phyloP scores from a whole-genome alignment of 306 rosid species.

The Alnus glutinosa region DNA sequence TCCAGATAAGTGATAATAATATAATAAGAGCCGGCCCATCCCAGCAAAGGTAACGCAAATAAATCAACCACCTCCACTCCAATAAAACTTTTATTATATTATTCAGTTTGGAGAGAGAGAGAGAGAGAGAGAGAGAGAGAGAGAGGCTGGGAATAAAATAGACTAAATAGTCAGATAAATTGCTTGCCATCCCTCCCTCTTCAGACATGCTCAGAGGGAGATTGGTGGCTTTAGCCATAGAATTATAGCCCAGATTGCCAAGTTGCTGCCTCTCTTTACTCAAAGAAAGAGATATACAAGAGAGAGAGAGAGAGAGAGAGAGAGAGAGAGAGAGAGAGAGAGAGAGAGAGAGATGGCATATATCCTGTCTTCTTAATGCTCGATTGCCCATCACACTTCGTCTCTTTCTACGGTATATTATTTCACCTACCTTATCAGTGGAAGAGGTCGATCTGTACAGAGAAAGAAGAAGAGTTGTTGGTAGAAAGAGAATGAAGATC shows the following conservation, averaged over 20 bases:
- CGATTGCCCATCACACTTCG: conserved; percentile 53
- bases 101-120: conserved; percentile 1
- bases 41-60: not conserved
- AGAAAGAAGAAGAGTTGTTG: not conserved
- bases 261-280: conserved; percentile 39
- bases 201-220: conserved; percentile 29
- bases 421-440: not conserved
- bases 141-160: conserved; percentile 19
- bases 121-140: not conserved
- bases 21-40: not conserved
- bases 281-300: conserved; percentile 17
- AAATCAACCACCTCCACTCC: not conserved
- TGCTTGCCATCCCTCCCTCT: conserved; percentile 34
- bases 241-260: conserved; percentile 31
- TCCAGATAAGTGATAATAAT: not conserved
- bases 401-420: not conserved
- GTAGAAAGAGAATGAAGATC: conserved; percentile 62
- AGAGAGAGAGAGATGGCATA: not conserved
- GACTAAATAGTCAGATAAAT: conserved; percentile 34
- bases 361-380: conserved; percentile 42
- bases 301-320: not conserved
- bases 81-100: not conserved
- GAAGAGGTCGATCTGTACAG: too few species aligned
- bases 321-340: too few species aligned
- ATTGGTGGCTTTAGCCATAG: conserved; percentile 13